Base-by-base conservation (phyloP, 768 basidiomycete genomes). In the Atractiella rhizophila region DNA sequence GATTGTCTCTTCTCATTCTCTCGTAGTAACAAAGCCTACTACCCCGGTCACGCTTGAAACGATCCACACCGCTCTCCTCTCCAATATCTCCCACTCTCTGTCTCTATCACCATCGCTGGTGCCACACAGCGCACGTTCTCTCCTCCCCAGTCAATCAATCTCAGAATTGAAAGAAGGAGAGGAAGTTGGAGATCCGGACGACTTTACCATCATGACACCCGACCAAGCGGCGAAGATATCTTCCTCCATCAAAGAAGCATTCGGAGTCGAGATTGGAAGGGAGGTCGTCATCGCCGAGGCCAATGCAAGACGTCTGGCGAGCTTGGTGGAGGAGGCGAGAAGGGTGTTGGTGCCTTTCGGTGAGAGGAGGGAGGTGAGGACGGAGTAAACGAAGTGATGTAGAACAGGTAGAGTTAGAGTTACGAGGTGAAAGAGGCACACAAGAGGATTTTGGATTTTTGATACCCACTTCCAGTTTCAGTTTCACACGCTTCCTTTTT, bases 221-320 rank as follows among this genome's bases (percentile, higher is more conserved):
- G 63, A 65, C 31, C 88, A 98, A 57, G 91, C 88, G 42, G 76
- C 74, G 59, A 70, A 81, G 40, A 94, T 98, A 49, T 76, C 75
- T 38, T 60, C 63, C 16, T 74, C 71, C 21, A 71, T 88, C 43
- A 63, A 77, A 50, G 70, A 80, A 56, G 69, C 75, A 24, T 94
- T 91, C 59, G 71, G 67, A 20, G 76, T 94, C 29, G 86, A 96
- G 54, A 75, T 83, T 56, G 74, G 73, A 8, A 69, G 73, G 19
- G 81, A 88, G 53, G 83, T 98, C 28, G 67, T 98, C 36, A 65
- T 96, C 35, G 88, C 82, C 2, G 83, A 91, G 53, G 85, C 91
- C 21, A 96, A 96, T 59, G 57, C 94, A 54, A 69, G 71, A n/a
- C 65, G 74, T 21, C 62, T 98, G 45, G 73, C 82, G 2, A 75